phyloP scores from a whole-genome alignment of 2,329 filamentous ascomycete genomes.

The Neonectria neomacrospora region DNA sequence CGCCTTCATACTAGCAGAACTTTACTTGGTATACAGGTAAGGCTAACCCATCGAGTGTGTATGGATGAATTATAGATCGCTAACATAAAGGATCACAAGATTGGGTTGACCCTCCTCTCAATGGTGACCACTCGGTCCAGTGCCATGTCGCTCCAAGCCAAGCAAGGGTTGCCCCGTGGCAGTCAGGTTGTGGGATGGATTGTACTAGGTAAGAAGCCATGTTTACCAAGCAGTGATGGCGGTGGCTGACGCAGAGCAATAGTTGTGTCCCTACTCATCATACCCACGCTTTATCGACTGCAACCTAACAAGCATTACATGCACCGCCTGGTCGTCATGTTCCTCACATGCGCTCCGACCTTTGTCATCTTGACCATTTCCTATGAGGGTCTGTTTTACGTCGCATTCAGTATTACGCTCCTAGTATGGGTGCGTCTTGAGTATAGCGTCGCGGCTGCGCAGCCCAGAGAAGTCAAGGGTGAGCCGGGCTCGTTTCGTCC shows the following conservation, averaged over 20 bases:
- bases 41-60: constrained; percentile 22
- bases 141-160: constrained; percentile 85
- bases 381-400: constrained; percentile 96
- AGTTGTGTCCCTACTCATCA: constrained; percentile 78
- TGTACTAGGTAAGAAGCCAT: constrained; percentile 70
- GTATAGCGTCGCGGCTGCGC: constrained; percentile 67
- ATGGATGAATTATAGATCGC: not conserved
- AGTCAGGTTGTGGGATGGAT: constrained; percentile 90
- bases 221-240: not conserved
- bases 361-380: constrained; percentile 98
- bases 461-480: constrained; percentile 40
- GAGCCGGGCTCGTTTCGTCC: constrained; percentile 62
- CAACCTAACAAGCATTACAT: constrained; percentile 89
- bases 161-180: constrained; percentile 83
- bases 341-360: constrained; percentile 89
- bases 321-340: constrained; percentile 87
- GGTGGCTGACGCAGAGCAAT: constrained; percentile 29
- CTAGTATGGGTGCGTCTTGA: constrained; percentile 94
- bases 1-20: constrained; percentile 62
- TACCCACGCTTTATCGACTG: constrained; percentile 84
- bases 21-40: constrained; percentile 74
- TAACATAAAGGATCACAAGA: constrained; percentile 50
- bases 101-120: constrained; percentile 82
- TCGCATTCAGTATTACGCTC: constrained; percentile 84
- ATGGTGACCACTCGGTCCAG: constrained; percentile 90